Base-by-base conservation (phyloP, 139 green algal species). In the Chlorokybus atmophyticus region DNA sequence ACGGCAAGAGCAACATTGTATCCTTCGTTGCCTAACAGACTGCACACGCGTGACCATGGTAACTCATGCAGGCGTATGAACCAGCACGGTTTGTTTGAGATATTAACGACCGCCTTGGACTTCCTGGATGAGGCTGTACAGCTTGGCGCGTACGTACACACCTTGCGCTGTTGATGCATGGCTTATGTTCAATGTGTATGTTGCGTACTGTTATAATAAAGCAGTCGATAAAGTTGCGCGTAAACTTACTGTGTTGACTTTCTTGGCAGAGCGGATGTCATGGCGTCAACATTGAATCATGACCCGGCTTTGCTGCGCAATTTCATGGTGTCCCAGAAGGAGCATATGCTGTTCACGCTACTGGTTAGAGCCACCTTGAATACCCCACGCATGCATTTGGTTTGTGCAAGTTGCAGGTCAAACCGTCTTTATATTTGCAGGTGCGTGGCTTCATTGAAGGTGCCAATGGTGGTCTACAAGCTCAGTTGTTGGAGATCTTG, bases 21-120 rank as follows among this genome's bases (percentile, higher is more conserved):
- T n/a, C n/a, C n/a, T n/a, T n/a, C n/a, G n/a, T n/a, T n/a, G n/a
- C n/a, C n/a, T n/a, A n/a, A n/a, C n/a, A n/a, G n/a, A n/a, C n/a
- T n/a, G n/a, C n/a, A n/a, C n/a, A n/a, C n/a, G n/a, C n/a, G n/a
- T n/a, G n/a, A n/a, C n/a, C n/a, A n/a, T n/a, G n/a, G n/a, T n/a
- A n/a, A n/a, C n/a, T n/a, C n/a, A n/a, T n/a, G n/a, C n/a, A n/a
- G n/a, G n/a, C n/a, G n/a, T n/a, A n/a, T n/a, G n/a, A n/a, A n/a
- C n/a, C n/a, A n/a, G 44, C 59, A 90, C 44, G 90, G 88, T 1
- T 74, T 97, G 28, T 95, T 92, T 61, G 73, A 93, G 55, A 81
- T 92, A 50, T 40, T 89, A 39, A 77, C 66, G 1, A 39, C 41
- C 14, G 72, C 79, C 2, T 29, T 92, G 42, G 40, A 70, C 32